phyloP scores from a whole-genome alignment of 257 asterid species.

The Primulina eburnea region DNA sequence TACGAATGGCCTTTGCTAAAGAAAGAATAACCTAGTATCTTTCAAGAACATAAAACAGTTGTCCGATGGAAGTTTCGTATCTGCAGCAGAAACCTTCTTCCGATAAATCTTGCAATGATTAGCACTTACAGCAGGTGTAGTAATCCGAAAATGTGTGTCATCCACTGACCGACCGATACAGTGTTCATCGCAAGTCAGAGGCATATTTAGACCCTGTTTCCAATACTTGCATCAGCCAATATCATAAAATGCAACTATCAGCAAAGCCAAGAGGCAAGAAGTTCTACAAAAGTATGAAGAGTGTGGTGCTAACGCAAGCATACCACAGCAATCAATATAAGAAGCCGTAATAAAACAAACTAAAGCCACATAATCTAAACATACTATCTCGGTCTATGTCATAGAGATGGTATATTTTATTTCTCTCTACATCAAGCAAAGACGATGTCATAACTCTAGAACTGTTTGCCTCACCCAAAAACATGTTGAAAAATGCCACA shows the following conservation, averaged over 20 bases:
- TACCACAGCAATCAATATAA: not conserved
- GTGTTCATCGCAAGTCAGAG: slow-evolving; percentile 69
- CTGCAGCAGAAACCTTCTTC: slow-evolving; percentile 43
- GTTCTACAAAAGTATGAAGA: slow-evolving; percentile 14
- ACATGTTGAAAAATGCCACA: no score
- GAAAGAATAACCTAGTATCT: slow-evolving; percentile 67
- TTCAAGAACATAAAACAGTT: slow-evolving; percentile 60
- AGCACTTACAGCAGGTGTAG: slow-evolving; percentile 78
- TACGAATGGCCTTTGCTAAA: slow-evolving; percentile 18
- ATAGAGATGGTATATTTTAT: no score
- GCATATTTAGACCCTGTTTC: slow-evolving; percentile 79
- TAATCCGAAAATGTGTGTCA: slow-evolving; percentile 69
- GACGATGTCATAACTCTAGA: no score
- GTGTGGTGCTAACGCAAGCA: not conserved
- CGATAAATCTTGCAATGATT: slow-evolving; percentile 80
- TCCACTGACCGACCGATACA: slow-evolving; percentile 81
- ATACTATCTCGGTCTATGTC: no score
- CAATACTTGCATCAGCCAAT: slow-evolving; percentile 26
- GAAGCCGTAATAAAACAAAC: no score
- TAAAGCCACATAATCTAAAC: no score
- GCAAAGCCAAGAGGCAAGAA: not conserved
- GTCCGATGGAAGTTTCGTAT: slow-evolving; percentile 38
- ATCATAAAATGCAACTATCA: not conserved
- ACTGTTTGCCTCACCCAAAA: no score
- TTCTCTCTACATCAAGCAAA: no score